Evolutionary conservation across 2,329 filamentous ascomycete genomes (phyloP), one percentile per base, ranked within the genome.

Genomic region (Purpureocillium takamizusanense): DNA sequence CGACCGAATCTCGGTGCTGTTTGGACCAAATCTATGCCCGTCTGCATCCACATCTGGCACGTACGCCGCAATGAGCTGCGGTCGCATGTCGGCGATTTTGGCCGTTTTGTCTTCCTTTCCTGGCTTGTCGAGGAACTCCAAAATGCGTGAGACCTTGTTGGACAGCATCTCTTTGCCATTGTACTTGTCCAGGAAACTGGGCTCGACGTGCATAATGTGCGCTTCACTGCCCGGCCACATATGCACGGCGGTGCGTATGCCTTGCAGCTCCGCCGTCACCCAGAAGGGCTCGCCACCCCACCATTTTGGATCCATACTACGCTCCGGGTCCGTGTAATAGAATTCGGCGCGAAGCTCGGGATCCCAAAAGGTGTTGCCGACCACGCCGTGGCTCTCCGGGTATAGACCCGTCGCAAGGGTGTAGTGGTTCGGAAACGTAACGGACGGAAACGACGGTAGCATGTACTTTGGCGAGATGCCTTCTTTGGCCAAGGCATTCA

Each of bases 141-240:
- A 66, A 7, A 97, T 78, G 31, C 88, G 76, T 25, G 78, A 67
- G 12, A 89, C 85, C 60, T 98, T 98, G 28, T 72, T 75, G 0
- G 75, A 58, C 2, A 98, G 70, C 25, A 67, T 56, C 62, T 95
- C 89, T 1, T 81, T 74, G 8, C 78, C 81, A 49, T 95, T 90
- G 64, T 76, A 98, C 51, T 79, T 82, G 63, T 97, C 92, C 35
- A 97, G 59, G 52, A 86, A 86, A 9, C 78, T 81, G 3, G 89
- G 86, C 45, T 89, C 80, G 14, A 81, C 67, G n/a, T 72, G 69
- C 11, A 78, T 70, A 43, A 94, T 83, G 56, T 87, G 81, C 6
- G 89, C 89, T 63, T 98, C 92, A 32, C 86, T 94, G 2, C 92
- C 92, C 2, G 92, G 92, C 92, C 92, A 98, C 92, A 98, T 98